These are phyloP conservation scores for Aspergillus oerlinghausenensis DNA, from an alignment of 2,329 filamentous ascomycete genomes.

Conservation along the genomic window DNA sequence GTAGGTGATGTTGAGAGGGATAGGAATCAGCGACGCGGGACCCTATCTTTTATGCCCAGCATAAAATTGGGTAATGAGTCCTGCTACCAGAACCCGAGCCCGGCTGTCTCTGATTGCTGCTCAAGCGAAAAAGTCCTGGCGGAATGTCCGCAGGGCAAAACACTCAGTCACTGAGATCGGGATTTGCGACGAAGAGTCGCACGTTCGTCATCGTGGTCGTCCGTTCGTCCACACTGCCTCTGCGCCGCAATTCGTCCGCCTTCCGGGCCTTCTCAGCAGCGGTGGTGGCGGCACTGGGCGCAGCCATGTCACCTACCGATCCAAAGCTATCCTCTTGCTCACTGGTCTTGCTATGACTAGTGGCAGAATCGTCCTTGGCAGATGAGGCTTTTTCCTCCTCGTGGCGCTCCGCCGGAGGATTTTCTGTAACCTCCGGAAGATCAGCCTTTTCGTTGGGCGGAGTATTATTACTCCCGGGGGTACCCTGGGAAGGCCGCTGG, in stretches of 20 bases:
- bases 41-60: not conserved
- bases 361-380: slow-evolving; percentile 25
- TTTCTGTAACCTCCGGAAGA: slow-evolving; percentile 41
- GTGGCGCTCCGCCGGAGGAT: slow-evolving; percentile 26
- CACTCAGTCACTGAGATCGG: slow-evolving; percentile 40
- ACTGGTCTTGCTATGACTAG: slow-evolving; percentile 28
- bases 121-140: not conserved
- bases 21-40: not conserved
- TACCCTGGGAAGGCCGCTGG: slow-evolving; percentile 37
- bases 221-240: slow-evolving; percentile 47
- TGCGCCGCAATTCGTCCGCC: slow-evolving; percentile 42
- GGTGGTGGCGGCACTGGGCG: slow-evolving; percentile 36
- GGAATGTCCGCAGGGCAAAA: not conserved
- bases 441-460: slow-evolving; percentile 45
- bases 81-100: not conserved
- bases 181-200: slow-evolving; percentile 46
- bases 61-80: not conserved
- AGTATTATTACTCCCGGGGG: slow-evolving; percentile 49
- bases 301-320: slow-evolving; percentile 48
- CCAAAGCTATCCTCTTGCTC: slow-evolving; percentile 53
- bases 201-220: slow-evolving; percentile 45
- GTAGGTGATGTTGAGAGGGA: not conserved
- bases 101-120: not conserved
- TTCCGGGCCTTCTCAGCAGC: slow-evolving; percentile 38
- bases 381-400: slow-evolving; percentile 26